These are phyloP conservation scores for Leccinum subtestaceum DNA, from an alignment of 768 basidiomycete genomes.

Conservation along the genomic window DNA sequence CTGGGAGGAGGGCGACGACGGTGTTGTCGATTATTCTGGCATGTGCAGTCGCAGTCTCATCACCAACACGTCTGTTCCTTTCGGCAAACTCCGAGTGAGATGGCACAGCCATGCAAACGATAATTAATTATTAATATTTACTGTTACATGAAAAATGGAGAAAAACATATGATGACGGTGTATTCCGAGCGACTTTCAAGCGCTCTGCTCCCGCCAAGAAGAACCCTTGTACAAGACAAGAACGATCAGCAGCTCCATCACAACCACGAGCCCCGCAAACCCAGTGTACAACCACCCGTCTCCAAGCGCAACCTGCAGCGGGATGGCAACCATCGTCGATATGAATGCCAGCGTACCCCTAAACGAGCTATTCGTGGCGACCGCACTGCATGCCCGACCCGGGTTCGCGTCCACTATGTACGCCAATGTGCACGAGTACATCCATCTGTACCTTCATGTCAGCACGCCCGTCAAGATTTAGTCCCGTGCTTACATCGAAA, in stretches of 20 bases:
- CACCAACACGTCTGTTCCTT: conserved; percentile 18
- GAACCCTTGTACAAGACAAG: conserved; percentile 59
- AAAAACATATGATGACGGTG: background rate
- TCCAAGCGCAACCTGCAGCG: conserved; percentile 70
- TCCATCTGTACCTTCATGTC: conserved; percentile 37
- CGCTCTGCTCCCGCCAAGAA: conserved; percentile 50
- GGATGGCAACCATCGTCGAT: conserved; percentile 69
- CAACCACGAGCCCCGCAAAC: conserved; percentile 51
- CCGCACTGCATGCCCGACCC: conserved; percentile 73
- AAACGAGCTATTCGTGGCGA: conserved; percentile 74
- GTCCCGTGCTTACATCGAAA: conserved; percentile 55
- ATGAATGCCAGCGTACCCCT: conserved; percentile 69
- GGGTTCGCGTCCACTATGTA: conserved; percentile 87
- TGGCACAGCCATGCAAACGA: conserved; percentile 19
- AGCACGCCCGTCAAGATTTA: background rate
- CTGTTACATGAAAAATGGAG: conserved; percentile 4
- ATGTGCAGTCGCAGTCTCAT: conserved; percentile 22
- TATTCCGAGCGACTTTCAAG: background rate
- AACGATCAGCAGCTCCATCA: conserved; percentile 55
- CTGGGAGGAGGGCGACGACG: conserved; percentile 1
- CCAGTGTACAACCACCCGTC: conserved; percentile 81
- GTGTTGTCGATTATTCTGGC: conserved; percentile 26
- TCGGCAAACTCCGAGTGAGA: conserved; percentile 18
- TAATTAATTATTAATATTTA: background rate
- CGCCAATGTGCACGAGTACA: conserved; percentile 70